Conservation (phyloP, 441 rosid genomes). For the Populus hybrid region DNA sequence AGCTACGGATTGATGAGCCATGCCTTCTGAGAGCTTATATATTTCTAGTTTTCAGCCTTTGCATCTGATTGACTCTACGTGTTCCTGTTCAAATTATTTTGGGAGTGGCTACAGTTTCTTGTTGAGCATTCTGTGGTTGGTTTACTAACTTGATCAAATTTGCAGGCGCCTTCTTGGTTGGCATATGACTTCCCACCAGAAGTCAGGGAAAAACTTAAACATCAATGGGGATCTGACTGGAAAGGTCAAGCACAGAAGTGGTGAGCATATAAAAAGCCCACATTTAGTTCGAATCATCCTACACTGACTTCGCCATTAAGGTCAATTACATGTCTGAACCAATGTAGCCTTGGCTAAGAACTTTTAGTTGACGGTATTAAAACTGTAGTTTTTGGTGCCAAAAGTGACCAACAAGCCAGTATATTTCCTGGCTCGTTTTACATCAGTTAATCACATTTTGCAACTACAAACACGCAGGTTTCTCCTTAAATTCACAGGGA, state of each 20-base stretch:
- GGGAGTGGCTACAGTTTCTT: not conserved
- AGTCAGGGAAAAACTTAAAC: conserved; percentile 69
- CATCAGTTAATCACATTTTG: not conserved
- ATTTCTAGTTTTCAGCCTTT: not conserved
- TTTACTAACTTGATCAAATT: not conserved
- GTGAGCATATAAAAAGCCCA: conserved; percentile 29
- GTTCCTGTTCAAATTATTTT: not conserved
- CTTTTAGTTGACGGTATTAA: not conserved
- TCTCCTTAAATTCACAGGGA: conserved; percentile 73
- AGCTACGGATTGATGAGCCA: not conserved
- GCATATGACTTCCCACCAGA: conserved; percentile 89
- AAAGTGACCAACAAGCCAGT: not conserved
- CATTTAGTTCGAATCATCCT: not conserved
- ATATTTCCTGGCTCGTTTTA: not conserved
- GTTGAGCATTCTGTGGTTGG: not conserved
- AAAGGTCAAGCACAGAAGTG: conserved; percentile 97
- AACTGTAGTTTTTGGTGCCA: not conserved
- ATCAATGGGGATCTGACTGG: conserved; percentile 85
- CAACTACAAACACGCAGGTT: conserved; percentile 42
- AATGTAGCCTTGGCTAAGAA: not conserved
- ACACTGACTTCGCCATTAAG: not conserved
- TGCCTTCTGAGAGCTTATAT: not conserved
- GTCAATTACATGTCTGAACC: not conserved
- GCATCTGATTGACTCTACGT: not conserved
- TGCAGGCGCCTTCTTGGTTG: conserved; percentile 77